Base-by-base conservation (phyloP, 2,329 filamentous ascomycete genomes). In the Aspergillus pseudoviridinutans region DNA sequence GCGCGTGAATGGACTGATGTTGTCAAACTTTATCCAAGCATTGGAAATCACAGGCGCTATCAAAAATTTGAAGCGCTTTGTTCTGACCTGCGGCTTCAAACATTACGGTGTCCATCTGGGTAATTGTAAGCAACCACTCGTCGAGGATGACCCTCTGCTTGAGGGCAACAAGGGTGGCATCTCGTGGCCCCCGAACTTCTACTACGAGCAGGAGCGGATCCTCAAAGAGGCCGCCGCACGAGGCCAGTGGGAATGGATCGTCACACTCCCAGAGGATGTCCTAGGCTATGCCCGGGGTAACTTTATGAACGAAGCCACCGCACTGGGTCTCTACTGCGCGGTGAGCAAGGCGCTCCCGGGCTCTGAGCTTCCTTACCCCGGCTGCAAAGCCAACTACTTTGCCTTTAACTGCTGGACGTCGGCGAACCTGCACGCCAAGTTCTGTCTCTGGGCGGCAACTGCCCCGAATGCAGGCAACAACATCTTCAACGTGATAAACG, bases 101-200 rank as follows among this genome's bases (percentile, higher is more conserved):
- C 80, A 84, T 54, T 84, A 83, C 62, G 79, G 80, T 25, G 78
- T 83, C 3, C 81, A 84, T 59, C 72, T 82, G 1, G 79, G 80
- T 8, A 71, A 69, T 9, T 66, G 71, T 14, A 82, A 81, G 58
- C 75, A 76, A 58, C 80, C 80, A 1, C 76, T 82, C 71, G 62
- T 73, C 10, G 80, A 84, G 63, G 68, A 72, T 14, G 79, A 81
- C 55, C 74, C 75, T 1, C 78, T 76, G 74, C 68, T 81, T 3
- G 73, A 74, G 8, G 50, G 47, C 8, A 20, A 41, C 9, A 12
- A 22, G 24, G 61, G 50, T 2, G 71, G 70, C 2, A 52, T 53
- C 3, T 68, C 71, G 12, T 72, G 75, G 53, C 75, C 75, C 3
- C 74, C 75, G 2, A 83, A 80, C 66, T 83, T 83, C 64, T 83